Evolutionary conservation across 352 stramenopile species (phyloP), one percentile per base, ranked within the genome.

Genomic region (Phytopythium montanum): DNA sequence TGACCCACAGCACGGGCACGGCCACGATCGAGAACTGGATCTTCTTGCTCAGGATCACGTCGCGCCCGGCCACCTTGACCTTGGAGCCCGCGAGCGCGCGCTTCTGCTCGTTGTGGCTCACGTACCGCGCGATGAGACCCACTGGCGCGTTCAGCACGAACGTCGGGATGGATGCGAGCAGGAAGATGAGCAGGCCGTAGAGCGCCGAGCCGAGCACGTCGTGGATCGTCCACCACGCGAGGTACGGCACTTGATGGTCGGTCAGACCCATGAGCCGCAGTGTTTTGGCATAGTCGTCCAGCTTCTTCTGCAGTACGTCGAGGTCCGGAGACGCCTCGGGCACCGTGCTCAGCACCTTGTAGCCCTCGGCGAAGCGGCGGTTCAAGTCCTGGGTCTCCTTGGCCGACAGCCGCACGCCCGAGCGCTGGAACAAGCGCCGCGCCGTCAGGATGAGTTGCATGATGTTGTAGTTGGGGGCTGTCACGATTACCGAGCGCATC

Each of bases 381-480:
- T 96, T 97, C 25, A 98, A 59, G 63, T 97, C 88, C 66, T 97
- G 83, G 52, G 94, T 98, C 59, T 97, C 79, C 60, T 95, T 92
- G n/a, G 89, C 85, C 10, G 83, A 87, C 25, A 97, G 59, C 38
- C 85, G 82, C 38, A 94, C 76, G 31, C 90, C 83, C 46, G 90
- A 94, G 54, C 87, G 85, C 68, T 97, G 91, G 63, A 97, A 99
- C 26, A 99, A 74, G 54, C 97, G 87, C 53, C 97, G 81, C 23
- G 94, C 95, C 28, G 95, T 98, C 73, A 98, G 92, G 45, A 99
- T 88, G 14, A 98, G 66, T 77, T 99, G 92, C 65, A 99, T 79
- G 25, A 93, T 94, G 58, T 98, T 92, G 75, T 99, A 99, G 79
- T 98, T 95, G n/a, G 96, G 94, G 38, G 97, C 94, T 19, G 95